Percentiles rank a stretch among this genome's conserved stretches.
Conservation (phyloP, 768 basidiomycete species). For the Mycena alexandri region DNA sequence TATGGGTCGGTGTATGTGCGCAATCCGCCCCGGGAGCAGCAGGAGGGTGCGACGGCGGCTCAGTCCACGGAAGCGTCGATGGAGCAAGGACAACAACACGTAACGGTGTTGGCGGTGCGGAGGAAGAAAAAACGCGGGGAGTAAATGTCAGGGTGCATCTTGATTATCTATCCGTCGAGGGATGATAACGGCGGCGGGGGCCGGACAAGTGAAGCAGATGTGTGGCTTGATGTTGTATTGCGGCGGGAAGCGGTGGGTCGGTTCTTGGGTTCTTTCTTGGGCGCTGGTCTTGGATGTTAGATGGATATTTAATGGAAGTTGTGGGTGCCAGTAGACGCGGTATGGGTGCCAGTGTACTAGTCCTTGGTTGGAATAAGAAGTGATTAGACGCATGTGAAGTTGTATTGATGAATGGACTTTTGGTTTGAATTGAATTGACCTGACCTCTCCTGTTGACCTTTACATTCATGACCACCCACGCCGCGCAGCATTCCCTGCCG, state of each 20-base stretch:
- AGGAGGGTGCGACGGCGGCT: constrained; percentile 13
- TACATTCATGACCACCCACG: constrained; percentile 54
- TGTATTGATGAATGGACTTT: neutral
- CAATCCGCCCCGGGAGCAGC: constrained; percentile 50
- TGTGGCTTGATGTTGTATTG: constrained; percentile 29
- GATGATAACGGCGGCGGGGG: neutral
- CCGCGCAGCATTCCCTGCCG: constrained; percentile 75
- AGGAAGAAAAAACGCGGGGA: constrained; percentile 63
- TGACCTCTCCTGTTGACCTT: constrained; percentile 5
- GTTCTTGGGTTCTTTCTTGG: neutral
- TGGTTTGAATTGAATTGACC: constrained; percentile 12
- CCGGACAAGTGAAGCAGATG: constrained; percentile 25
- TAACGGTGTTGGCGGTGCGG: constrained; percentile 73
- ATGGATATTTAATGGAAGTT: too few relatives aligned
- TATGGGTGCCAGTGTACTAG: neutral
- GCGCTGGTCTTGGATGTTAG: neutral
- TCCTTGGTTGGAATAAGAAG: constrained; percentile 1
- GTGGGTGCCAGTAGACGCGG: too few relatives aligned
- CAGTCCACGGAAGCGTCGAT: constrained; percentile 20
- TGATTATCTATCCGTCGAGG: neutral
- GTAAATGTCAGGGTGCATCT: constrained; percentile 21
- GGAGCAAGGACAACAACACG: constrained; percentile 45
- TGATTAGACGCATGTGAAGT: neutral
- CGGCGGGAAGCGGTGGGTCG: too few relatives aligned
- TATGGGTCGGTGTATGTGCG: constrained; percentile 69